Conservation (phyloP, 176 grass and related monocot species). For the Ensete glaucum region DNA sequence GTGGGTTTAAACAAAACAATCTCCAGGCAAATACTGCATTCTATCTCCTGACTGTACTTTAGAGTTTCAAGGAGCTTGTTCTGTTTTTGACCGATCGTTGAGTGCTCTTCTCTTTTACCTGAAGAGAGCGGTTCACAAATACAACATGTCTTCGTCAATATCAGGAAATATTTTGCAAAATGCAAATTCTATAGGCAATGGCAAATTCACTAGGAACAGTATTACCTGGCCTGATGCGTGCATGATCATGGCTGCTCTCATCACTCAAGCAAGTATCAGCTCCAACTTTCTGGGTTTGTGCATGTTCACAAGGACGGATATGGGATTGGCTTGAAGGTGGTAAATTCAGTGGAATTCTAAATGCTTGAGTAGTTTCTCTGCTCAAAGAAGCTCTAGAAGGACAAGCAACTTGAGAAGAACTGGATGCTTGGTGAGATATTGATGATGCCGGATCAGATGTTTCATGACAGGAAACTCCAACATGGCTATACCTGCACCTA, state of each 20-base stretch:
- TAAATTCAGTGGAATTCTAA: conserved; percentile 5
- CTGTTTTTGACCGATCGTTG: conserved; percentile 55
- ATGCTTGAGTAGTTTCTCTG: conserved; percentile 10
- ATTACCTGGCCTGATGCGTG: conserved; percentile 26
- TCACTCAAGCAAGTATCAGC: conserved; percentile 10
- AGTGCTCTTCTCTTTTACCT: conserved; percentile 43
- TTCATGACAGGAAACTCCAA: conserved; percentile 27
- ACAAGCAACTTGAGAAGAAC: conserved; percentile 25
- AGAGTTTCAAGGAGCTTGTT: conserved; percentile 46
- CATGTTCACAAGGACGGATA: not conserved
- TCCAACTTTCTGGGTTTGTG: conserved; percentile 16
- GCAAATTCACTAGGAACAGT: conserved; percentile 39
- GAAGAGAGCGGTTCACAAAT: conserved; percentile 50
- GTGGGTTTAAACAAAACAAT: conserved; percentile 64
- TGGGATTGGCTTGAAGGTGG: not conserved
- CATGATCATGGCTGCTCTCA: conserved; percentile 14
- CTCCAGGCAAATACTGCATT: conserved; percentile 84
- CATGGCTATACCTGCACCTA: conserved; percentile 67
- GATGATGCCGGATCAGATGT: conserved; percentile 21
- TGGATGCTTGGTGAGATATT: conserved; percentile 23
- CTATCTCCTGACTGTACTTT: conserved; percentile 70
- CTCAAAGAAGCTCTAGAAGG: conserved; percentile 28
- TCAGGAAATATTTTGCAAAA: conserved; percentile 51
- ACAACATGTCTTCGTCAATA: conserved; percentile 48
- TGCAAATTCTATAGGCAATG: conserved; percentile 50